Conservation (phyloP, 2,329 filamentous ascomycete genomes). For the Curvularia lunata region DNA sequence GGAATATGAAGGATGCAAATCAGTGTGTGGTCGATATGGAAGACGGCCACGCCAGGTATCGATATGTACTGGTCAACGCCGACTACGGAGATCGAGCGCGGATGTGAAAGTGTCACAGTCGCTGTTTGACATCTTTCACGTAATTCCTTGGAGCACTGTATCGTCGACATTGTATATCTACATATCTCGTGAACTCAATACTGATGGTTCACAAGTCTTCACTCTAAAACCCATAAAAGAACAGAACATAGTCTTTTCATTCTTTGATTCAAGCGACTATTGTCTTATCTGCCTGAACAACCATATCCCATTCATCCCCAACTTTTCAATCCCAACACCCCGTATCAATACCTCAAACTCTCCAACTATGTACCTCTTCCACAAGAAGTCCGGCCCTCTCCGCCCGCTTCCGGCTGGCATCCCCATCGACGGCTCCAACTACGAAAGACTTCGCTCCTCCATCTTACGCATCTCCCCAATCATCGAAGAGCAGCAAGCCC, state of each 20-base stretch:
- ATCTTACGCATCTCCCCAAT: neutral
- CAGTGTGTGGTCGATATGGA: constrained; percentile 64
- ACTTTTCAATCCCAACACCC: too few relatives aligned
- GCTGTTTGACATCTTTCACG: neutral
- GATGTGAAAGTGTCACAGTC: constrained; percentile 18
- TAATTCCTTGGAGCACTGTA: neutral
- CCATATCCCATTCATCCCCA: neutral
- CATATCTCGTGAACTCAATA: neutral
- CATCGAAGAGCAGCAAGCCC: neutral
- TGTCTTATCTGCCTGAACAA: neutral
- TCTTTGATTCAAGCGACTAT: neutral
- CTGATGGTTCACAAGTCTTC: neutral
- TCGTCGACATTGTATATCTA: neutral
- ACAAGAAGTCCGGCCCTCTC: neutral
- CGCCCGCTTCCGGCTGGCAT: neutral
- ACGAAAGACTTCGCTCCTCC: too few relatives aligned
- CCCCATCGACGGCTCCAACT: neutral
- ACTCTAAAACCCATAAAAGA: neutral
- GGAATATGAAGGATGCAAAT: constrained; percentile 63
- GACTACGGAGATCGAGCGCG: constrained; percentile 35
- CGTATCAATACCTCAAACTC: neutral
- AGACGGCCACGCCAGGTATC: constrained; percentile 59
- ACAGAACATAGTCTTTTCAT: neutral
- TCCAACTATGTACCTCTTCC: neutral
- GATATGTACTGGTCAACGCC: constrained; percentile 45